Conservation (phyloP, 2,329 filamentous ascomycete species). For the Cordyceps tenuipes region DNA sequence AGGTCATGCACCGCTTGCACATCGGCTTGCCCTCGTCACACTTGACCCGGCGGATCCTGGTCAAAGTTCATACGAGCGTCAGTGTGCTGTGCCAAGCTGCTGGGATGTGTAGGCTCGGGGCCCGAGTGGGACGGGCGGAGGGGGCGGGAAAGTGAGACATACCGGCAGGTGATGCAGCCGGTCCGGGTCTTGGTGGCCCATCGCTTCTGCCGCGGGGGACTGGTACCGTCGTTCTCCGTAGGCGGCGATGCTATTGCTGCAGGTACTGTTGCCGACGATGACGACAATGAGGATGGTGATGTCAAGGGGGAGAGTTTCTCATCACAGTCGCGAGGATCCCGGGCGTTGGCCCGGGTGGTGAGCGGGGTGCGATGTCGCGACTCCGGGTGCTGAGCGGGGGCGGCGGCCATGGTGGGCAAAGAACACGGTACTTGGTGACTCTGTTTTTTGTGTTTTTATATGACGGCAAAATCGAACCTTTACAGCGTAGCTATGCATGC, state of each 20-base stretch:
- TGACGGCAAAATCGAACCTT: not conserved
- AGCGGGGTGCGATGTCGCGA: not conserved
- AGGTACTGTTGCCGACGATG: not conserved
- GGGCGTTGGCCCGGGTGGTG: not conserved
- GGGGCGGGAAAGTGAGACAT: not conserved
- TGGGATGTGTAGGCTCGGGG: not conserved
- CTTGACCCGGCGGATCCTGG: slow-evolving; percentile 7
- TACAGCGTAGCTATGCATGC: slow-evolving; percentile 2
- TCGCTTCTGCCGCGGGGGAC: slow-evolving; percentile 7
- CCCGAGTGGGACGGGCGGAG: too few species aligned
- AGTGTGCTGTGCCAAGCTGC: not conserved
- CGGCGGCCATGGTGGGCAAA: not conserved
- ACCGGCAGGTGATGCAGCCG: slow-evolving; percentile 9
- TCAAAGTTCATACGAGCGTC: not conserved
- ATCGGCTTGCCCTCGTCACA: slow-evolving; percentile 6
- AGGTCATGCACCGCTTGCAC: slow-evolving; percentile 8
- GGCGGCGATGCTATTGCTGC: slow-evolving; percentile 1
- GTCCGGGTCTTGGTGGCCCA: slow-evolving; percentile 10
- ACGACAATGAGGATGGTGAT: not conserved
- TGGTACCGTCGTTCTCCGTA: not conserved
- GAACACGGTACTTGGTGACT: too few species aligned
- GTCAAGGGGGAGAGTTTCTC: not conserved
- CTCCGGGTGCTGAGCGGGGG: not conserved
- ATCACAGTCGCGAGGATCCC: not conserved
- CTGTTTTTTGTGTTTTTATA: not conserved